Evolutionary conservation across 192 early-diverging fungal genomes (phyloP).

Genomic region (Umbelopsis ramanniana): DNA sequence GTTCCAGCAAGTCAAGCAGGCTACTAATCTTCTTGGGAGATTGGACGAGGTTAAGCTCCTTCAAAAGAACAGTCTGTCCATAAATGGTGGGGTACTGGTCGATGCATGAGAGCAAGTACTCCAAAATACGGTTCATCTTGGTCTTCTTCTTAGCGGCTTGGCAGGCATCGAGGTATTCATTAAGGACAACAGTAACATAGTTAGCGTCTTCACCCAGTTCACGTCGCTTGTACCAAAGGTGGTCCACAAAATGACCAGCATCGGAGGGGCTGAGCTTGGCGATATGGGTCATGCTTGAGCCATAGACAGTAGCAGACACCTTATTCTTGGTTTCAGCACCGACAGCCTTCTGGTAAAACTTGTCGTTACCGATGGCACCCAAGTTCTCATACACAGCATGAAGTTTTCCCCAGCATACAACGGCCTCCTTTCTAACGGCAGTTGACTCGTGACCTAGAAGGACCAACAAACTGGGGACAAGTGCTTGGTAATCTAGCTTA

Average conservation of each 20-base stretch:
- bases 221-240: constrained; percentile 49
- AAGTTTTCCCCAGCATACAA: constrained; percentile 61
- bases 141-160: constrained; percentile 25
- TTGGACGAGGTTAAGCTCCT: constrained; percentile 50
- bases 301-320: constrained; percentile 61
- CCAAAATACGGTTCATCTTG: constrained; percentile 38
- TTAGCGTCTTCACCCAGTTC: constrained; percentile 51
- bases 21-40: constrained; percentile 62
- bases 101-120: constrained; percentile 62
- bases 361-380: constrained; percentile 37
- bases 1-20: constrained; percentile 63
- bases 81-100: constrained; percentile 43
- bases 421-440: constrained; percentile 65
- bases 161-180: constrained; percentile 24
- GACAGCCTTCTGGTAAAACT: constrained; percentile 30
- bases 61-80: constrained; percentile 57
- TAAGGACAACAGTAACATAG: constrained; percentile 34
- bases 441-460: constrained; percentile 58
- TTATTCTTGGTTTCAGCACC: constrained; percentile 55
- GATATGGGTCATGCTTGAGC: constrained; percentile 46
- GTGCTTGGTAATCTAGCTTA: constrained; percentile 64
- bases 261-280: constrained; percentile 58
- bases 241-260: constrained; percentile 50
- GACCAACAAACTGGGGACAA: constrained; percentile 74
- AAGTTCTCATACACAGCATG: constrained; percentile 45